Conservation (phyloP, 345 rosid species). For the Balakata baccata region DNA sequence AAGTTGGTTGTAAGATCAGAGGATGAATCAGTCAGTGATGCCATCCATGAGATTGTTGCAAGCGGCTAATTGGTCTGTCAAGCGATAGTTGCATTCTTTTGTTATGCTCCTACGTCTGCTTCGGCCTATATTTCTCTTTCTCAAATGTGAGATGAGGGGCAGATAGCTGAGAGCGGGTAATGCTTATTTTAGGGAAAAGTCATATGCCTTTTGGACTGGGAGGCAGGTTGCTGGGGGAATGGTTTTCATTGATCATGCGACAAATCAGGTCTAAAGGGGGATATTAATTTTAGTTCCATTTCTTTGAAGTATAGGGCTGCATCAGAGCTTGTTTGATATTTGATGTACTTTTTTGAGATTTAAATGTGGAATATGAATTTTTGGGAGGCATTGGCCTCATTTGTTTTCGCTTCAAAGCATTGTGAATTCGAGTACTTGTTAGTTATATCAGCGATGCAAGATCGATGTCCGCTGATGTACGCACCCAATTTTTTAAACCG, state of each 20-base stretch:
- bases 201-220: background rate
- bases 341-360: background rate
- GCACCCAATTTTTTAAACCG: no score
- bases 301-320: constrained; percentile 8
- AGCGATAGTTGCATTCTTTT: background rate
- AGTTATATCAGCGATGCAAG: no score
- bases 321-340: constrained; percentile 22
- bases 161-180: constrained; percentile 10
- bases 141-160: constrained; percentile 10
- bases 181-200: constrained; percentile 17
- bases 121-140: background rate
- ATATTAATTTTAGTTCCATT: background rate
- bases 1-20: constrained; percentile 83
- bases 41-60: constrained; percentile 84
- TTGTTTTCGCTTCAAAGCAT: constrained; percentile 10
- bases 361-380: constrained; percentile 13
- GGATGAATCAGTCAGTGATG: constrained; percentile 67
- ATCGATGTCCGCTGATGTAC: no score
- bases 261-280: constrained; percentile 18
- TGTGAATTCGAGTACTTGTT: background rate
- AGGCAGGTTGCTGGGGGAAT: background rate
- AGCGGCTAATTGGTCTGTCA: constrained; percentile 47
- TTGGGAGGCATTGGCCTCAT: constrained; percentile 7
- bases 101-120: background rate
- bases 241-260: constrained; percentile 19